Base-by-base conservation (phyloP, 2,329 filamentous ascomycete species). In the Helotiales sp. region DNA sequence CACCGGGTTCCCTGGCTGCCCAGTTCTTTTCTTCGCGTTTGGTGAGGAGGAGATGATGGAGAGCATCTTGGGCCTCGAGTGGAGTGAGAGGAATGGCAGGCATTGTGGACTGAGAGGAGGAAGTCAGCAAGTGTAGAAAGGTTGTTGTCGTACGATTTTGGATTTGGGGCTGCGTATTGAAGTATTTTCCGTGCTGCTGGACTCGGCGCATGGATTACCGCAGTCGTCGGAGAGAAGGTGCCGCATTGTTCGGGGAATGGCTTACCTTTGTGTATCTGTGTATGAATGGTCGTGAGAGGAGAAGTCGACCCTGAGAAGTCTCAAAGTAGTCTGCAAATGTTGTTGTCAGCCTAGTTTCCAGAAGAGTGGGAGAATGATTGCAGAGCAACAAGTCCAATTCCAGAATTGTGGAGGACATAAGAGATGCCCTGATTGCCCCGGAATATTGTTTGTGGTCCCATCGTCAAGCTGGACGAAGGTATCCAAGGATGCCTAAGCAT, bases 1-100 rank as follows among this genome's bases (percentile, higher is more conserved):
- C 82, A 71, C 84, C 84, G 44, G 80, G 77, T 67, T 87, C 81
- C 30, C 72, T 67, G 60, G 72, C 65, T 24, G 84, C 82, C 80
- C 81, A 87, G 76, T 85, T 83, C 22, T 44, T 40, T 40, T n/a
- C n/a, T 56, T 70, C 68, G 61, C 78, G 79, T 76, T 79, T 84
- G 68, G 74, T 69, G 61, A 85, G 74, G 74, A 66, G 77, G 76
- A 71, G 56, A 9, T 46, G 2, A 12, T 4, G 6, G 29, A 50
- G 33, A 19, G 54, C 54, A 29, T 65, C 58, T 53, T 55, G 58
- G 31, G 51, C 47, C 19, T 57, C 36, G 40, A 60, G 12, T n/a
- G 53, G 38, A 8, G 40, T 38, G 46, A 60, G 55, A n/a, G n/a
- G n/a, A n/a, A 44, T 24, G 40, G 63, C 56, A 40, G 62, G 52